These are phyloP conservation scores for Phaeosphaeriaceae sp. DNA, from an alignment of 2,329 filamentous ascomycete species.

Conservation along the genomic window DNA sequence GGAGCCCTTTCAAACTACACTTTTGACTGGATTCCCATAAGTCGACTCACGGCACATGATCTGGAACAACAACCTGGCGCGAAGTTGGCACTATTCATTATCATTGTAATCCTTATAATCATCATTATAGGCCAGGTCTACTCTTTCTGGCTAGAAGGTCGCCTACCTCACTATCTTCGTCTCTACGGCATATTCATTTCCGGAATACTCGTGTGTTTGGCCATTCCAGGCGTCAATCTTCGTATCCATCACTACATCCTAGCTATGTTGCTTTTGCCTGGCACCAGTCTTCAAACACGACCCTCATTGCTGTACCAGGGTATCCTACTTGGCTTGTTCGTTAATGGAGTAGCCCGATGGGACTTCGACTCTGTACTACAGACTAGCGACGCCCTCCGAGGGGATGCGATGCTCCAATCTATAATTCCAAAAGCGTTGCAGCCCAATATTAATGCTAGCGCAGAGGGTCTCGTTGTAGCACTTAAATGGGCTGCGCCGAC, in stretches of 20 bases:
- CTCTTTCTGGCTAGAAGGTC: constrained; percentile 83
- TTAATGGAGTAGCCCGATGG: constrained; percentile 47
- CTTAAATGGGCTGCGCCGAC: constrained; percentile 60
- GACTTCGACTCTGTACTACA: constrained; percentile 70
- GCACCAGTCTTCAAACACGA: constrained; percentile 45
- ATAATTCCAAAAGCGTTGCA: constrained; percentile 58
- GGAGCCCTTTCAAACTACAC: constrained; percentile 93
- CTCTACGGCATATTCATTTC: constrained; percentile 74
- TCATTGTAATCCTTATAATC: constrained; percentile 71
- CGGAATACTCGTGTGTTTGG: constrained; percentile 71
- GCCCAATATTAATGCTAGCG: constrained; percentile 22
- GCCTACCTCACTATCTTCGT: constrained; percentile 76
- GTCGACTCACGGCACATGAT: constrained; percentile 85
- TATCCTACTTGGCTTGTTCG: constrained; percentile 43
- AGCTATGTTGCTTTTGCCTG: constrained; percentile 43
- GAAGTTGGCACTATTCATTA: constrained; percentile 76
- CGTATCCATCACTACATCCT: constrained; percentile 77
- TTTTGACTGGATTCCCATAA: constrained; percentile 89
- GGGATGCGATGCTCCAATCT: constrained; percentile 59
- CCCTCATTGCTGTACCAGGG: constrained; percentile 45
- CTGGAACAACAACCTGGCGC: constrained; percentile 88
- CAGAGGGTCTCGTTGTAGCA: constrained; percentile 59
- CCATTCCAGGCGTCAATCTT: constrained; percentile 76
- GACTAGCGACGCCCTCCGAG: constrained; percentile 74
- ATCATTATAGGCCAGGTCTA: constrained; percentile 80